Base-by-base conservation (phyloP, 441 rosid species). In the Daphne laureola region DNA sequence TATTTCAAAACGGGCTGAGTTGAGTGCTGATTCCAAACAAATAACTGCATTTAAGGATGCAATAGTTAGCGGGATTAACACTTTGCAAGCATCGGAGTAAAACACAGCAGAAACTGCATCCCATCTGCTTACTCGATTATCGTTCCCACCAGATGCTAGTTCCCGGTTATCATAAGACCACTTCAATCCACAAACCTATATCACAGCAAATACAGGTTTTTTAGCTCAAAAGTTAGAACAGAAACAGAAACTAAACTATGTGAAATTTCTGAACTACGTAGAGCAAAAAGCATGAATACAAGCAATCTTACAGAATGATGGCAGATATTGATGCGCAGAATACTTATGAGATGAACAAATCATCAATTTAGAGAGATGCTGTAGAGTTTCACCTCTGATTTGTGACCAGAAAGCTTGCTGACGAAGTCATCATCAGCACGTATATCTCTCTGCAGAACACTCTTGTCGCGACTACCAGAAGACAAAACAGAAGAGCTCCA, bases 131-230 rank as follows among this genome's bases (percentile, higher is more conserved):
- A 91, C 98, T 69, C 74, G 82, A 62, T 88, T 91, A 64, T 91
- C 98, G 60, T 91, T 91, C 63, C 98, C 98, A 13, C 98, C 98
- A 13, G 98, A 91, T 62, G 98, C 96, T 68, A 91, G 67, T 73
- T 91, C 95, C 51, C 87, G 84, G 66, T 84, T 88, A 68, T 88
- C 98, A 68, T 82, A 81, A 43, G 98, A 91, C 96, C 98, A 88
- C 70, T 84, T 91, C 70, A 91, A 74, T 45, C 98, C 96, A 65
- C 98, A 91, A 48, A 91, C 87, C 93, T 85, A 57, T 4, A 70
- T 51, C 40, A 67, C 18, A 69, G 51, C 11, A 46, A 70, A 35
- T 12, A 38, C 9, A 48, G 11, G 23, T 7, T 31, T 31, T 62
- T 50, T 61, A 61, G 67, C 53, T 4, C 52, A 12, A 53, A 41